These are phyloP conservation scores for Phaeotremella fagi DNA, from an alignment of 768 basidiomycete genomes.

Conservation along the genomic window DNA sequence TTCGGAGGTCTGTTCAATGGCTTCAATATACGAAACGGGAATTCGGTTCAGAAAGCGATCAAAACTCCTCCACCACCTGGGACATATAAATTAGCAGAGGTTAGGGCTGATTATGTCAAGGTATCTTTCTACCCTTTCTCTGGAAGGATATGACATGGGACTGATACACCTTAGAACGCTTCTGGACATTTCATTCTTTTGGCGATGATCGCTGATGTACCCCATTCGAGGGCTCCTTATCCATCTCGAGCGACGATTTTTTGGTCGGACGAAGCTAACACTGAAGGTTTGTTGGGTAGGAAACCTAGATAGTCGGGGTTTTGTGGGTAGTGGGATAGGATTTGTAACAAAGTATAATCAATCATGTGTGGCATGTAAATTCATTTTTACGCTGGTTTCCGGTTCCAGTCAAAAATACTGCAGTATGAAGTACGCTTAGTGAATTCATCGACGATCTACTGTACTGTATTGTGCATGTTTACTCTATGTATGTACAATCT, in stretches of 20 bases:
- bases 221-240: conserved; percentile 31
- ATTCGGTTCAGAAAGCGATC: background rate
- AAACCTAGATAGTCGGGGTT: conserved; percentile 5
- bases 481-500: no score
- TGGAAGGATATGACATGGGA: background rate
- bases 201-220: conserved; percentile 44
- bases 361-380: no score
- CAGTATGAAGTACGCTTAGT: no score
- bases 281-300: conserved; percentile 38
- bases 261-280: conserved; percentile 38
- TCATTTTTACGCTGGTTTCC: no score
- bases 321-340: background rate
- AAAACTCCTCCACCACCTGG: conserved; percentile 42
- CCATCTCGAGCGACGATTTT: conserved; percentile 41
- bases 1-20: no score
- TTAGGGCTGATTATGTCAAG: conserved; percentile 46
- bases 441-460: no score
- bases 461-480: no score
- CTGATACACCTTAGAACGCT: conserved; percentile 28
- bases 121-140: conserved; percentile 14
- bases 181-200: conserved; percentile 38
- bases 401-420: no score
- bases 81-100: conserved; percentile 46
- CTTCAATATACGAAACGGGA: no score
- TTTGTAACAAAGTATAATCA: no score